These are phyloP conservation scores for Pichia cactophila DNA, from an alignment of 1,139 yeast species.

Conservation along the genomic window DNA sequence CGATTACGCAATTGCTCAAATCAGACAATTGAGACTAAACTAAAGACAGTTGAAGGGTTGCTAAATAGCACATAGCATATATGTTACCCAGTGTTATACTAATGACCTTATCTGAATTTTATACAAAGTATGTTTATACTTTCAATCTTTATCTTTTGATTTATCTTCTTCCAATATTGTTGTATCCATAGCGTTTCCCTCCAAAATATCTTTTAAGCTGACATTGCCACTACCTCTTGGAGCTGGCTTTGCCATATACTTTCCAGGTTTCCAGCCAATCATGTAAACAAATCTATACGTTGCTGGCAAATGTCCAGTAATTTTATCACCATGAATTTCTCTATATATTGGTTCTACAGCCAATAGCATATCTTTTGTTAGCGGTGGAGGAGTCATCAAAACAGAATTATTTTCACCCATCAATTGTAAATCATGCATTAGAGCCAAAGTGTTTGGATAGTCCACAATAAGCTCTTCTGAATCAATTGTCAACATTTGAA, in stretches of 20 bases:
- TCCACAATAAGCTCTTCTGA: slow-evolving; percentile 78
- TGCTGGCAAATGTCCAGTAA: slow-evolving; percentile 45
- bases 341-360: slow-evolving; percentile 75
- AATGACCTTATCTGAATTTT: neutral
- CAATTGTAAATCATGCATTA: slow-evolving; percentile 63
- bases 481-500: slow-evolving; percentile 73
- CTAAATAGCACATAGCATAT: neutral
- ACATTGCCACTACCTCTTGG: slow-evolving; percentile 66
- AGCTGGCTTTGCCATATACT: slow-evolving; percentile 61
- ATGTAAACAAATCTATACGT: slow-evolving; percentile 71
- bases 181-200: slow-evolving; percentile 12
- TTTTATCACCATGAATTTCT: slow-evolving; percentile 55
- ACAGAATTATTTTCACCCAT: slow-evolving; percentile 87
- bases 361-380: slow-evolving; percentile 58
- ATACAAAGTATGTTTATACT: neutral
- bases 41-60: neutral
- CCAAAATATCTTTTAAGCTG: slow-evolving; percentile 55
- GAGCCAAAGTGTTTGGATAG: slow-evolving; percentile 65
- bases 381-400: slow-evolving; percentile 43
- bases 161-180: slow-evolving; percentile 18
- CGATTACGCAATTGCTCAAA: neutral
- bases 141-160: neutral
- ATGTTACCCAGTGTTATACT: neutral
- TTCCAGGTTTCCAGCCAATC: slow-evolving; percentile 84
- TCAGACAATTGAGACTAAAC: neutral